Percentiles rank a stretch among this genome's conserved stretches.
Evolutionary conservation across 352 stramenopile species (phyloP).

Genomic region (Phytophthora ramorum): DNA sequence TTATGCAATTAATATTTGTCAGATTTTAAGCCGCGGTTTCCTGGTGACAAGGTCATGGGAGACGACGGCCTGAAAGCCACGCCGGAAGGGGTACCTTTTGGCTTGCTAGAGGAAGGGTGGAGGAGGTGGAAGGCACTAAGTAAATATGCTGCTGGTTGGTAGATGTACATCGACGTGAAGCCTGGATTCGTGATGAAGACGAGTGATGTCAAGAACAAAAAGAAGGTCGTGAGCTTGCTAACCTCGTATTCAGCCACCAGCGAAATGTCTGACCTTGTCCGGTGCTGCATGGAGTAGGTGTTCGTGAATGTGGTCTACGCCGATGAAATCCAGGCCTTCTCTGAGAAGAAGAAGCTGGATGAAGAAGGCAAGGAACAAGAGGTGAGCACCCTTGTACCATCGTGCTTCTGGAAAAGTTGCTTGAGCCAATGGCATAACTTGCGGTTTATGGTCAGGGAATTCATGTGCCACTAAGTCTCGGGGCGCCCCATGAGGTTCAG

Average conservation of each 20-base stretch:
- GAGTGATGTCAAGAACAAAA: conserved; percentile 60
- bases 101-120: not conserved
- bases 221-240: conserved; percentile 51
- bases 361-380: conserved; percentile 80
- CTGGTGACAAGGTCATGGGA: conserved; percentile 79
- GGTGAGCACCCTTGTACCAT: conserved; percentile 23
- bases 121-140: not conserved
- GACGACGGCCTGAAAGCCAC: conserved; percentile 55
- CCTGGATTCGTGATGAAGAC: conserved; percentile 87
- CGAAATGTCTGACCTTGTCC: not conserved
- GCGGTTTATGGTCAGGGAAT: conserved; percentile 53
- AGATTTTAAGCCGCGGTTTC: conserved; percentile 72
- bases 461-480: conserved; percentile 77
- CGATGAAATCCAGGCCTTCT: conserved; percentile 78
- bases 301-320: conserved; percentile 85
- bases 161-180: conserved; percentile 82
- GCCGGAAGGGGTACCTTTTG: conserved; percentile 60
- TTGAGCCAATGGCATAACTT: not conserved
- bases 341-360: conserved; percentile 79
- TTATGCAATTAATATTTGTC: conserved; percentile 3
- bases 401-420: not conserved
- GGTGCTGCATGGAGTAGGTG: conserved; percentile 38
- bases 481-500: conserved; percentile 73
- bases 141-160: not conserved
- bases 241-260: no score